These are phyloP conservation scores for Rhodomyrtus psidioides DNA, from an alignment of 441 rosid species.

Conservation along the genomic window DNA sequence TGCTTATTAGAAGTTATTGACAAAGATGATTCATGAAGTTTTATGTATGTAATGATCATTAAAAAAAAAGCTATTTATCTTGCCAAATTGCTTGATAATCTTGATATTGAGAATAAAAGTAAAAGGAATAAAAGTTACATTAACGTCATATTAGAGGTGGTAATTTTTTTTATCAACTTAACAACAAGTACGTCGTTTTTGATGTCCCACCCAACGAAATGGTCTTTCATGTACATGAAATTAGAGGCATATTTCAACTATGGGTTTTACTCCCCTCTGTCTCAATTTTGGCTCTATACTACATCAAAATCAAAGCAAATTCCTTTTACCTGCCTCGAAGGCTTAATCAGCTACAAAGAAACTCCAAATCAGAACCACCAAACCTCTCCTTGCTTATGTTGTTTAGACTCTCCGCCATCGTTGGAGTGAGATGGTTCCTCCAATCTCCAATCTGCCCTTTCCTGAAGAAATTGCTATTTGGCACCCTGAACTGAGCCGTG, in stretches of 20 bases:
- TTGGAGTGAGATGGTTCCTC: slow-evolving; percentile 6
- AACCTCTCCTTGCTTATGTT: neutral
- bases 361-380: neutral
- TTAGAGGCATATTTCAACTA: neutral
- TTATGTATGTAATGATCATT: neutral
- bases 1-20: neutral
- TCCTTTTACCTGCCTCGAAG: neutral
- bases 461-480: slow-evolving; percentile 6
- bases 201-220: neutral
- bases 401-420: neutral
- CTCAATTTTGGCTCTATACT: neutral
- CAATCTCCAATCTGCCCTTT: slow-evolving; percentile 22
- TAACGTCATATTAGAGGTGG: neutral
- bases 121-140: neutral
- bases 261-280: neutral
- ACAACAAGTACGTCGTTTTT: neutral
- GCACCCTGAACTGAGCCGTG: neutral
- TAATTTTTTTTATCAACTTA: neutral
- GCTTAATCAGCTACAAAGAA: neutral
- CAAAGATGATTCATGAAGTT: neutral
- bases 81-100: neutral
- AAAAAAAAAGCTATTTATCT: neutral
- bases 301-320: neutral
- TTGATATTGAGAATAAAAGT: neutral
- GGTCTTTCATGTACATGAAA: neutral